Evolutionary conservation across 1,284 basidiomycete genomes (phyloP).

Genomic region (Ceratobasidium sp.): DNA sequence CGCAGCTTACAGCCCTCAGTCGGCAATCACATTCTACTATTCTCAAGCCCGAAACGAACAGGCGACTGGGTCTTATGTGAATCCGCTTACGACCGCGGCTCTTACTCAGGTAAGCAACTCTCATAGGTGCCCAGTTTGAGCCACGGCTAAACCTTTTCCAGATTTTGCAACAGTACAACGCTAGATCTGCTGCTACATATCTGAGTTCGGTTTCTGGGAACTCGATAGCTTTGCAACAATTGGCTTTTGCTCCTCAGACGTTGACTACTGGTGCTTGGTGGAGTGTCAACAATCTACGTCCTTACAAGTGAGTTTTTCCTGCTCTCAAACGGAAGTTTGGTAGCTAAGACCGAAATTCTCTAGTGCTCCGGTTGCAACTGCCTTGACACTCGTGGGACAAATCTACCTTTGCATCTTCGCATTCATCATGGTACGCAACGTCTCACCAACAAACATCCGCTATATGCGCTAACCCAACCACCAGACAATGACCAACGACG

Average conservation of each 20-base stretch:
- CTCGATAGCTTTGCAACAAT: conserved; percentile 53
- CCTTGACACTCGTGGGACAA: conserved; percentile 63
- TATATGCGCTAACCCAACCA: conserved; percentile 52
- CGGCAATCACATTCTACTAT: conserved; percentile 58
- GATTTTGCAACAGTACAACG: conserved; percentile 42
- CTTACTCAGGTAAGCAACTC: conserved; percentile 51
- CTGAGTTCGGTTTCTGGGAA: conserved; percentile 49
- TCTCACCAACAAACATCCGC: neutral
- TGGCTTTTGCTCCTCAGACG: conserved; percentile 61
- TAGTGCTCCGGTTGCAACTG: conserved; percentile 61
- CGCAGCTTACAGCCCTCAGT: conserved; percentile 56
- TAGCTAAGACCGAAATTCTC: neutral
- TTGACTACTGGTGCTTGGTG: conserved; percentile 57
- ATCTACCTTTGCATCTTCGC: conserved; percentile 62
- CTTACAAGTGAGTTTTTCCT: conserved; percentile 55
- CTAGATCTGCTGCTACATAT: conserved; percentile 51
- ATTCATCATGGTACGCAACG: conserved; percentile 2
- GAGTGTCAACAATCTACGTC: conserved; percentile 60
- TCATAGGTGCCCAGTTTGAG: conserved; percentile 36
- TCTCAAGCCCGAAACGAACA: conserved; percentile 60
- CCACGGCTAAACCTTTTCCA: neutral
- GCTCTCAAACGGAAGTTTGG: neutral
- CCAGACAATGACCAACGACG: conserved; percentile 59
- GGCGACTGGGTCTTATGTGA: conserved; percentile 57
- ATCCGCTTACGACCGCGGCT: conserved; percentile 53